phyloP scores from a whole-genome alignment of 345 rosid genomes.

The Populus davidiana region DNA sequence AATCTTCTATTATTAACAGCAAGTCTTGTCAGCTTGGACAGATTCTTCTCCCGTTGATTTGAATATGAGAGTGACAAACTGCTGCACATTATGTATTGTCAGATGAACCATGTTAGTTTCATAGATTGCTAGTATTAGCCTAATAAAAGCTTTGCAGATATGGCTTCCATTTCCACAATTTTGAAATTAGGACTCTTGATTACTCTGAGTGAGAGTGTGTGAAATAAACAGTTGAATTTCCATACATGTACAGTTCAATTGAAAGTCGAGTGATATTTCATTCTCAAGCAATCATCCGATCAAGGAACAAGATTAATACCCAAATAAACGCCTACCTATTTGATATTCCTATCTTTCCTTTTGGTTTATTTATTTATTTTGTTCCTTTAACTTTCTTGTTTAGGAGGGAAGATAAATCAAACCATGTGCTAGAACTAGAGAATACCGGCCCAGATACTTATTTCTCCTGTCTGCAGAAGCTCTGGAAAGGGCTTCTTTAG shows the following conservation, averaged over 20 bases:
- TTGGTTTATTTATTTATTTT: too few relatives aligned
- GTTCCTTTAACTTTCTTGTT: background rate
- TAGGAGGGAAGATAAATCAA: constrained; percentile 3
- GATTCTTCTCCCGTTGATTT: constrained; percentile 59
- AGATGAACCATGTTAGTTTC: constrained; percentile 9
- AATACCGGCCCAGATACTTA: constrained; percentile 90
- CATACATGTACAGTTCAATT: background rate
- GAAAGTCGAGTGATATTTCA: background rate
- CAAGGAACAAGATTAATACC: background rate
- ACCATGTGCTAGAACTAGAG: constrained; percentile 5
- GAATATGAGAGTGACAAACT: constrained; percentile 67
- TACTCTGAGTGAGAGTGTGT: background rate
- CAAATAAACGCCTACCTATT: background rate
- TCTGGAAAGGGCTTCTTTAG: constrained; percentile 95
- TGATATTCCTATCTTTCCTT: background rate
- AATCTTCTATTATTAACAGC: constrained; percentile 70
- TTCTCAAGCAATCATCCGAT: background rate
- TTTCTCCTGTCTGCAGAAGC: constrained; percentile 91
- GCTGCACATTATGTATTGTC: constrained; percentile 28
- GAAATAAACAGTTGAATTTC: background rate
- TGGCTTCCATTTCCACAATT: background rate
- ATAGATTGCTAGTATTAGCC: background rate
- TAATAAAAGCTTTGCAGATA: background rate
- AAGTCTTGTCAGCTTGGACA: constrained; percentile 73
- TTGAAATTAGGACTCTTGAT: background rate